Base-by-base conservation (phyloP, 441 rosid genomes). In the Theobroma grandiflorum region DNA sequence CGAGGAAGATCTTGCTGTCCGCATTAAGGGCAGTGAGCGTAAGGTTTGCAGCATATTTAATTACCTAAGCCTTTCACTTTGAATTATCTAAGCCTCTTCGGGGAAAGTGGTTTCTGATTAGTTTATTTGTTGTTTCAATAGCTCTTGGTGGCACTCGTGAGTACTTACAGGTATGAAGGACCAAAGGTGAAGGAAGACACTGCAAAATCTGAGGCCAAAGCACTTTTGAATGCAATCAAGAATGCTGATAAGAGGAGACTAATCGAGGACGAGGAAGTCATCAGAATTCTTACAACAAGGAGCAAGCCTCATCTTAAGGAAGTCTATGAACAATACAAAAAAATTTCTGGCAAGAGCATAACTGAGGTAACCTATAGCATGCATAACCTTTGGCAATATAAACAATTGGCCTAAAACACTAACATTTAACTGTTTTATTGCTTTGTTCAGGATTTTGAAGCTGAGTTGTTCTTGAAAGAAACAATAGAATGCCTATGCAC, bases 121-220 rank as follows among this genome's bases (percentile, higher is more conserved):
- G 12, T 33, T 57, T 38, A 11, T 10, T 16, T 47, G 4, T 35
- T 35, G 2, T n/a, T 9, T 76, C 78, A 78, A 64, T 87, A 96
- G 98, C 86, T 96, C 33, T 89, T 96, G 86, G 94, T 93, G 74
- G 98, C 91, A 33, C 91, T 94, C 3, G 97, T 93, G 79, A 91
- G 98, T 80, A 97, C 99, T 47, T 96, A 93, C 47, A 88, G 98
- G 80, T 96, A 93, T 57, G 97, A 93, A 86, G 98, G 99, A 14
- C 50, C 82, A 1, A 88, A 77, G 75, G 84, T 91, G 14, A 91
- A 89, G 76, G 92, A 87, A 4, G 93, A 90, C 40, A 15, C 72
- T 0, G 94, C 89, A 3, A 92, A 90, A 86, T 84, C 87, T 0
- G 98, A 94, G 31, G 95, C 98, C 42, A 90, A 92, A 85, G 33